Conservation (phyloP, 192 early-diverging fungal species). For the Gryganskiella cystojenkinii region DNA sequence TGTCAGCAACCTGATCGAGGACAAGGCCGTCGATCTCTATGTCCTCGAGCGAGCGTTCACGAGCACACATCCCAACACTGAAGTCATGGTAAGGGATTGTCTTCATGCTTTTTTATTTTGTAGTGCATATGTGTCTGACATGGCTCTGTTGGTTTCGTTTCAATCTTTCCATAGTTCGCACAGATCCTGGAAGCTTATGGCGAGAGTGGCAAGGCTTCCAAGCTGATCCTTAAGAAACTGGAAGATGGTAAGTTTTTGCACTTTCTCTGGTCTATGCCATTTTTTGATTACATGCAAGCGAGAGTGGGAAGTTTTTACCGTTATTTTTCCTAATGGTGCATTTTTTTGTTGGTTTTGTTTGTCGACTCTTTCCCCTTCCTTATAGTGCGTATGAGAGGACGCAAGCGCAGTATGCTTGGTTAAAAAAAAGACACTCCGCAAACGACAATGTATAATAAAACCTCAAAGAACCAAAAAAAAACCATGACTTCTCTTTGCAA, state of each 20-base stretch:
- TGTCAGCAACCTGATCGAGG: slow-evolving; percentile 85
- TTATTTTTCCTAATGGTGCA: not conserved
- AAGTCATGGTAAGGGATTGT: slow-evolving; percentile 69
- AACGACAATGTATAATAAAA: not conserved
- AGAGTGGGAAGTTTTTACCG: too few relatives aligned
- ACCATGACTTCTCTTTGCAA: too few relatives aligned
- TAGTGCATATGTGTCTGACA: not conserved
- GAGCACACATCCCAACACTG: slow-evolving; percentile 92
- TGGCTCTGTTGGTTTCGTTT: not conserved
- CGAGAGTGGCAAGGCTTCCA: slow-evolving; percentile 63
- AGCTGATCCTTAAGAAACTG: slow-evolving; percentile 72
- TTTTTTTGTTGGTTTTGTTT: not conserved
- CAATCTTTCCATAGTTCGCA: slow-evolving; percentile 66
- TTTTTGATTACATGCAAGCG: too few relatives aligned
- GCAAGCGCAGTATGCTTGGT: slow-evolving; percentile 86
- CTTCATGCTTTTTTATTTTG: slow-evolving; percentile 4
- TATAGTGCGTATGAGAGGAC: slow-evolving; percentile 78
- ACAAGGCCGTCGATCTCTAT: slow-evolving; percentile 99
- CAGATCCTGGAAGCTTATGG: slow-evolving; percentile 77
- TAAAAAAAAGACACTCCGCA: slow-evolving; percentile 29
- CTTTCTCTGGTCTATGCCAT: too few relatives aligned
- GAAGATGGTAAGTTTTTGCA: slow-evolving; percentile 77
- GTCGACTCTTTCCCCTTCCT: not conserved
- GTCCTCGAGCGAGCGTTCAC: slow-evolving; percentile 94
- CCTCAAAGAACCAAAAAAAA: too few relatives aligned